Evolutionary conservation across 139 green algal species (phyloP).

Genomic region (Auxenochlorella pyrenoidosa): DNA sequence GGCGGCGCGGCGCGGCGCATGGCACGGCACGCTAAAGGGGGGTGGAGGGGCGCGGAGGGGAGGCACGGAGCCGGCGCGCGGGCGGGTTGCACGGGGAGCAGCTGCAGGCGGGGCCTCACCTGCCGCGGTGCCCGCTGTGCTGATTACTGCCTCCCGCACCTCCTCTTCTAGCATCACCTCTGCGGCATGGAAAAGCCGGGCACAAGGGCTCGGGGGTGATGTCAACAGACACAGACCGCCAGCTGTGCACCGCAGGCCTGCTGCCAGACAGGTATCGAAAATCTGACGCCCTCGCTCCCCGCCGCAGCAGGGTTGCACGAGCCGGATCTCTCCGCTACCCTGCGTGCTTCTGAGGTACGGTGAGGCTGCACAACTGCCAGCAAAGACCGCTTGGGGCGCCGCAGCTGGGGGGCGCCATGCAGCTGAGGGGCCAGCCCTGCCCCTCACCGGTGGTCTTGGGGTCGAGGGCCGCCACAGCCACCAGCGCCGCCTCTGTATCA

Average conservation of each 20-base stretch:
- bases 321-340: too few relatives aligned
- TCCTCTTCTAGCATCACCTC: slow-evolving; percentile 82
- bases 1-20: too few relatives aligned
- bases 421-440: background rate
- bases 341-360: too few relatives aligned
- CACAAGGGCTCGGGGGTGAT: background rate
- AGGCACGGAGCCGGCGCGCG: background rate
- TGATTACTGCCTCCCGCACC: slow-evolving; percentile 79
- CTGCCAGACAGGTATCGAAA: too few relatives aligned
- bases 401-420: too few relatives aligned
- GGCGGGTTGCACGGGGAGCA: background rate
- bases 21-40: too few relatives aligned
- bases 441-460: slow-evolving; percentile 25
- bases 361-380: too few relatives aligned
- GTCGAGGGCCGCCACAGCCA: slow-evolving; percentile 14
- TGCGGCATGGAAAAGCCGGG: background rate
- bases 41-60: too few relatives aligned
- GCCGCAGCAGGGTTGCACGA: too few relatives aligned
- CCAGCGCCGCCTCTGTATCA: slow-evolving; percentile 23
- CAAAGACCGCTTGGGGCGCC: too few relatives aligned
- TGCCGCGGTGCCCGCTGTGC: slow-evolving; percentile 70
- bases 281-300: too few relatives aligned
- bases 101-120: slow-evolving; percentile 38
- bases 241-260: background rate
- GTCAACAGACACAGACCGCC: background rate